Percentiles rank a stretch among this genome's conserved stretches.
phyloP scores from a whole-genome alignment of 2,329 filamentous ascomycete species.

The Trichoderma arundinaceum region DNA sequence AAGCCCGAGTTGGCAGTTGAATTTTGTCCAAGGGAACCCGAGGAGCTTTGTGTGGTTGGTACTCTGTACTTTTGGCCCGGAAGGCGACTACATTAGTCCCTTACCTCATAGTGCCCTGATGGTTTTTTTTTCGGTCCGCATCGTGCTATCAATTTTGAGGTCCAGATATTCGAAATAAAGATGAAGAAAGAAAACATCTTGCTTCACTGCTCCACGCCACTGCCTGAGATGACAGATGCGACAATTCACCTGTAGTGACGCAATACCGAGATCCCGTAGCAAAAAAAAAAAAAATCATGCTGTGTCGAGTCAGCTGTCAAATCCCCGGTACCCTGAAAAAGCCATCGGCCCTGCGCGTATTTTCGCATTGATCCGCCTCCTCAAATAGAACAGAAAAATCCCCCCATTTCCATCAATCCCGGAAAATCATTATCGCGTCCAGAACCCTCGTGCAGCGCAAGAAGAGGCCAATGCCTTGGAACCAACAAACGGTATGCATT shows the following conservation, averaged over 20 bases:
- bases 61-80: too few species aligned
- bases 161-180: too few species aligned
- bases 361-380: not conserved
- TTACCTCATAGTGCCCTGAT: too few species aligned
- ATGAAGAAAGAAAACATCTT: too few species aligned
- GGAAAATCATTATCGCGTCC: constrained; percentile 18
- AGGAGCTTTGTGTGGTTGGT: too few species aligned
- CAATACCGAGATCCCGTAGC: not conserved
- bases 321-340: not conserved
- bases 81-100: too few species aligned
- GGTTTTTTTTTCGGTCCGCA: too few species aligned
- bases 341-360: constrained; percentile 10
- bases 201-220: not conserved
- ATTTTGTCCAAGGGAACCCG: not conserved
- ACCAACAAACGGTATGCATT: too few species aligned
- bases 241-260: not conserved
- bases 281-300: not conserved
- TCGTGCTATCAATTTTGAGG: not conserved
- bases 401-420: not conserved
- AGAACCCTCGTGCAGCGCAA: too few species aligned
- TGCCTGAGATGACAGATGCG: not conserved
- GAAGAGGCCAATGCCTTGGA: too few species aligned
- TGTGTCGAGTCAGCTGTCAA: constrained; percentile 15
- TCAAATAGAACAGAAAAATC: too few species aligned
- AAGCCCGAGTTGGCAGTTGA: not conserved